Base-by-base conservation (phyloP, 768 basidiomycete species). In the Chalciporus chontae region DNA sequence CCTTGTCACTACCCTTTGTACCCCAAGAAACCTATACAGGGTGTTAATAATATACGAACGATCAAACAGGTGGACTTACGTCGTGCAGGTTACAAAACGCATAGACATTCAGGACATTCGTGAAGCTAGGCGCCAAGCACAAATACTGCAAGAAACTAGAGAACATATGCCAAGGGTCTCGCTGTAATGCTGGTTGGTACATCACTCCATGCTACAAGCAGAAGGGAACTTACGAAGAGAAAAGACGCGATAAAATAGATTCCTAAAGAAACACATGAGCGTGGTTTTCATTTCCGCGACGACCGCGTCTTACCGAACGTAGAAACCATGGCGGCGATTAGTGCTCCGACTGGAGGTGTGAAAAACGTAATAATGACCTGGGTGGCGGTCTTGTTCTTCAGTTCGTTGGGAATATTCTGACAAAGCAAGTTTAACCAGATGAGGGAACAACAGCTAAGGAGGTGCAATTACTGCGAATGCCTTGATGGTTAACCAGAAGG, bases 111-210 rank as follows among this genome's bases (percentile, higher is more conserved):
- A 95, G 79, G 40, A 98, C 86, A 65, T 96, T 97, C 31, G 87
- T 94, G 73, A 95, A 95, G 59, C 87, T 90, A 1, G 91, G 90
- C 10, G 95, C 95, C 50, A 98, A 69, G 61, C 84, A 85, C 43
- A 95, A 73, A 65, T 94, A 95, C 65, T 94, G 94, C 59, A 86
- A 72, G 77, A 96, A 93, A 59, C 90, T 93, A 21, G 90, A 90
- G 70, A 94, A 85, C 84, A 98, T 87, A 70, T 97, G 94, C 94
- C 94, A 97, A 5, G 94, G 94, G 69, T 97, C 94, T 54, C 90
- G 84, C 88, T 93, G 53, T 26, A 52, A 43, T n/a, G 18, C 21
- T 46, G 29, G 21, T 63, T 45, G 50, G 41, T 14, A 18, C 13
- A 47, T 52, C 19, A 23, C 26, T 49, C 5, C 36, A 26, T n/a